Evolutionary conservation across 345 rosid genomes (phyloP).

Genomic region (Aurinia saxatilis): DNA sequence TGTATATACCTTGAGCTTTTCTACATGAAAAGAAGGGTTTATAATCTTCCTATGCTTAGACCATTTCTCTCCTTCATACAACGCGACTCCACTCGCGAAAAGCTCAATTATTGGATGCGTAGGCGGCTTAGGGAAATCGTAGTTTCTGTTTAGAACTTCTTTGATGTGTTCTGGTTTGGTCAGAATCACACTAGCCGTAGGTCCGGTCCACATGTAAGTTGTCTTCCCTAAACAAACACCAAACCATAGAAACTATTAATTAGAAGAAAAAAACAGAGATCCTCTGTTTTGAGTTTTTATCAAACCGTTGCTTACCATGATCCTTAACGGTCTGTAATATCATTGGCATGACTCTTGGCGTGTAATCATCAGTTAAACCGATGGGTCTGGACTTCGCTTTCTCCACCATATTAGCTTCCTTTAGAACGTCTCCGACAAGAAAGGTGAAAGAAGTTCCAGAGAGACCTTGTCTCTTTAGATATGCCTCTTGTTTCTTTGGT

Average conservation of each 20-base stretch:
- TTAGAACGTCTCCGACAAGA: slow-evolving; percentile 20
- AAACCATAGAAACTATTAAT: slow-evolving; percentile 8
- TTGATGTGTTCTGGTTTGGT: slow-evolving; percentile 35
- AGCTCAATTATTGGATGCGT: slow-evolving; percentile 14
- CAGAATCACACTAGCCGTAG: slow-evolving; percentile 35
- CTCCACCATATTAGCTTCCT: slow-evolving; percentile 12
- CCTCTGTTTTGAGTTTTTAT: not conserved
- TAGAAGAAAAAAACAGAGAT: slow-evolving; percentile 1
- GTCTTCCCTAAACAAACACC: slow-evolving; percentile 33
- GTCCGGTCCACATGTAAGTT: slow-evolving; percentile 38
- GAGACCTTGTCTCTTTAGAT: slow-evolving; percentile 23
- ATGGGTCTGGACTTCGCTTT: slow-evolving; percentile 21
- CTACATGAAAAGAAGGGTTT: slow-evolving; percentile 40
- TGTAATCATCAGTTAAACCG: slow-evolving; percentile 8
- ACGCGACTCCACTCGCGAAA: slow-evolving; percentile 23
- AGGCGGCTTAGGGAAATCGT: slow-evolving; percentile 33
- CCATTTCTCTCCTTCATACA: slow-evolving; percentile 40
- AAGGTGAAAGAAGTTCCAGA: slow-evolving; percentile 25
- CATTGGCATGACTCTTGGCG: slow-evolving; percentile 19
- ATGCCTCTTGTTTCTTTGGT: slow-evolving; percentile 26
- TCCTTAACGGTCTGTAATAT: slow-evolving; percentile 12
- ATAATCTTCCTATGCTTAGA: slow-evolving; percentile 35
- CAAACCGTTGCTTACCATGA: slow-evolving; percentile 17
- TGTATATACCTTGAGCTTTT: slow-evolving; percentile 36
- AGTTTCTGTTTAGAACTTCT: slow-evolving; percentile 26